A percentile compares a stretch with the other conserved stretches of the same genome.
phyloP scores from a whole-genome alignment of 2,329 filamentous ascomycete genomes.

The Thielaviopsis musarum region DNA sequence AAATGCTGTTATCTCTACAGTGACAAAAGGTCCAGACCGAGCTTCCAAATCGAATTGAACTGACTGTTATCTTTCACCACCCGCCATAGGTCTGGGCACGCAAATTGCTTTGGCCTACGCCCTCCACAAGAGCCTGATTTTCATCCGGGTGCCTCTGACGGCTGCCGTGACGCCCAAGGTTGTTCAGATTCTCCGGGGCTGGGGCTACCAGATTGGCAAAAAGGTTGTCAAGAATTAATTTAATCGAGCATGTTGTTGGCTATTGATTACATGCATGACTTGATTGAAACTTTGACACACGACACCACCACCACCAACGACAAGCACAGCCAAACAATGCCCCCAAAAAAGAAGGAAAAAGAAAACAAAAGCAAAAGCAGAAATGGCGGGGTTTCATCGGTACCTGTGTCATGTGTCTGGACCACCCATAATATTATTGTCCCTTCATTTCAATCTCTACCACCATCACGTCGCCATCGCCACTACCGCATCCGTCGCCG shows the following conservation, averaged over 20 bases:
- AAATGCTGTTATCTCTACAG: not conserved
- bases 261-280: not conserved
- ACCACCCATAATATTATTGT: not conserved
- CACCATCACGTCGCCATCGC: not conserved
- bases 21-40: not conserved
- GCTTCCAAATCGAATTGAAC: not conserved
- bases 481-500: not conserved
- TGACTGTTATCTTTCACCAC: not conserved
- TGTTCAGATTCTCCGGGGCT: slow-evolving; percentile 70
- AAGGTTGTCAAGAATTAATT: slow-evolving; percentile 21
- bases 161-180: slow-evolving; percentile 84
- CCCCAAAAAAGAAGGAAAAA: not conserved
- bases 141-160: slow-evolving; percentile 82
- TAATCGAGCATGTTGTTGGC: not conserved
- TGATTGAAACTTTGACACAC: not conserved
- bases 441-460: not conserved
- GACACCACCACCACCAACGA: not conserved
- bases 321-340: not conserved
- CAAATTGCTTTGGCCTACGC: slow-evolving; percentile 88
- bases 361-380: not conserved
- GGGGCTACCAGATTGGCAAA: slow-evolving; percentile 94
- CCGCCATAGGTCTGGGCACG: slow-evolving; percentile 43
- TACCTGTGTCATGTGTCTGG: not conserved
- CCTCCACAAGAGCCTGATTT: slow-evolving; percentile 96
- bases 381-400: not conserved